Conservation (phyloP, 2,329 filamentous ascomycete genomes). For the Blastomyces silverae region DNA sequence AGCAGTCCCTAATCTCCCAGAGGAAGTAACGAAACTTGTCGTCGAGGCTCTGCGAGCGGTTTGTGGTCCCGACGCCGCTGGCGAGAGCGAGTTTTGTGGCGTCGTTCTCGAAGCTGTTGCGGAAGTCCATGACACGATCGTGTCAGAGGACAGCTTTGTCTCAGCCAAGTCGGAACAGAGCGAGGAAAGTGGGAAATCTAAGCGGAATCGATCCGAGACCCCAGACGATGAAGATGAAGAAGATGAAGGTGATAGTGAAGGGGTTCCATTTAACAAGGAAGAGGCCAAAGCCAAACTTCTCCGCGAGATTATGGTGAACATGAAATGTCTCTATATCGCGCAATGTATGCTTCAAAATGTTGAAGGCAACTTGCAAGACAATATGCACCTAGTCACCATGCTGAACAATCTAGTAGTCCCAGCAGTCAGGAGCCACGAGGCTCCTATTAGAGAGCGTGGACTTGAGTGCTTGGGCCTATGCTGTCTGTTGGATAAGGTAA, state of each 20-base stretch:
- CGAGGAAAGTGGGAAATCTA: conserved; percentile 50
- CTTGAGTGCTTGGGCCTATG: conserved; percentile 85
- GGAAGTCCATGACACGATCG: conserved; percentile 92
- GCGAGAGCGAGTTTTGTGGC: conserved; percentile 46
- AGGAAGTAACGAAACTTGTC: conserved; percentile 83
- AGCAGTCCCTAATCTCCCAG: conserved; percentile 78
- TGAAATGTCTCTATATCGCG: conserved; percentile 95
- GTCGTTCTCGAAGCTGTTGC: conserved; percentile 81
- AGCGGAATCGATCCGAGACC: conserved; percentile 39
- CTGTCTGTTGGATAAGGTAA: conserved; percentile 75
- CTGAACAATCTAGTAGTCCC: conserved; percentile 95
- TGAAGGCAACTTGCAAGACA: conserved; percentile 76
- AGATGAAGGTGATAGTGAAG: conserved; percentile 43
- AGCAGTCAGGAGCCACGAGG: conserved; percentile 86
- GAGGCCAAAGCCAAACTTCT: conserved; percentile 62
- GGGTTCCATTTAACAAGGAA: conserved; percentile 48
- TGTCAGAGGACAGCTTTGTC: conserved; percentile 77
- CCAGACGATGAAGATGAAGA: conserved; percentile 54
- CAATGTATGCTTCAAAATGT: conserved; percentile 97
- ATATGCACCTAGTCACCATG: conserved; percentile 91
- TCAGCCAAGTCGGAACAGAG: conserved; percentile 83
- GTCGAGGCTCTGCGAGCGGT: conserved; percentile 76
- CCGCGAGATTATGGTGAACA: conserved; percentile 89
- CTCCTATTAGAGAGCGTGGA: conserved; percentile 83
- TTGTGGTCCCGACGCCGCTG: conserved; percentile 56